phyloP scores from a whole-genome alignment of 768 basidiomycete species.

The Cyathus striatus region DNA sequence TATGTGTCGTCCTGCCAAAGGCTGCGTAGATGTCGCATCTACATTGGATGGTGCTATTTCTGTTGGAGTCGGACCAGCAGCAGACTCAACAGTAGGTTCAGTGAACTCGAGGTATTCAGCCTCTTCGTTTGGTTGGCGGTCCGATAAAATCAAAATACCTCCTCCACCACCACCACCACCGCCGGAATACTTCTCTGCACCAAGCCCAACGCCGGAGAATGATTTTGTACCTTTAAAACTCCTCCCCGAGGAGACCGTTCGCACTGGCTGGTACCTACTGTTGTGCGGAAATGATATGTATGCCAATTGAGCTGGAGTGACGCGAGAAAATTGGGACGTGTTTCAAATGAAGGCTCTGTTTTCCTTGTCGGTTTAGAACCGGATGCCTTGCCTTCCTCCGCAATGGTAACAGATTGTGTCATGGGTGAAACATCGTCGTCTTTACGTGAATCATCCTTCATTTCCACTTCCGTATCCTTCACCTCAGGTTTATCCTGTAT shows the following conservation, averaged over 20 bases:
- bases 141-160: constrained; percentile 81
- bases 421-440: constrained; percentile 56
- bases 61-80: constrained; percentile 18
- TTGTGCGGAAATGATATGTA: constrained; percentile 78
- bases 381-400: constrained; percentile 33
- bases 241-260: constrained; percentile 53
- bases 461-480: constrained; percentile 64
- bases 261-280: constrained; percentile 84
- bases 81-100: constrained; percentile 24
- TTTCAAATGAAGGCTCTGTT: constrained; percentile 72
- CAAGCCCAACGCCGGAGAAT: constrained; percentile 21
- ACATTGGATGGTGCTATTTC: constrained; percentile 24
- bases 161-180: constrained; percentile 83
- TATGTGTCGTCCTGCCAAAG: constrained; percentile 53
- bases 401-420: constrained; percentile 45
- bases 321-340: constrained; percentile 85
- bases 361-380: constrained; percentile 49
- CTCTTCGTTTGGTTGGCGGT: constrained; percentile 64
- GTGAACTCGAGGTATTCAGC: constrained; percentile 69
- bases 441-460: constrained; percentile 58
- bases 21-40: constrained; percentile 21
- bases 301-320: constrained; percentile 84
- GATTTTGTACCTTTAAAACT: constrained; percentile 22
- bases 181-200: constrained; percentile 58
- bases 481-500: constrained; percentile 38